phyloP scores from a whole-genome alignment of 805 yeast genomes.

The Isabelozyma rhagii region DNA sequence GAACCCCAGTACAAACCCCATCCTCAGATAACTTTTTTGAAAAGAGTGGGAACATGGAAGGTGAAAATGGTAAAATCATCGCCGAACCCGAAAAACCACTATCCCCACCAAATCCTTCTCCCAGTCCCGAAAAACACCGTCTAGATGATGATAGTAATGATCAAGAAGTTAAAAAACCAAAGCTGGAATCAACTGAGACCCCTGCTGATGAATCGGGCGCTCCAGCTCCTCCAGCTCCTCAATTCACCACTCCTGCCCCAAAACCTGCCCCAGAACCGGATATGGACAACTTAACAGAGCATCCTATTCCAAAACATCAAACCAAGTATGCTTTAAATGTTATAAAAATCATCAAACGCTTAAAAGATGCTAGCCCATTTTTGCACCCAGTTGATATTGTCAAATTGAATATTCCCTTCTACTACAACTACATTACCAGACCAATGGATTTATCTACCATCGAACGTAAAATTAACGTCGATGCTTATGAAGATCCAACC shows the following conservation, averaged over 20 bases:
- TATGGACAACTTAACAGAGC: conserved; percentile 59
- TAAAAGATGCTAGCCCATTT: conserved; percentile 92
- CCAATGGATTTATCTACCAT: conserved; percentile 96
- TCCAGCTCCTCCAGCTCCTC: conserved; percentile 8
- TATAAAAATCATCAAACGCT: conserved; percentile 80
- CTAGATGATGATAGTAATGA: conserved; percentile 22
- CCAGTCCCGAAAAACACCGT: conserved; percentile 36
- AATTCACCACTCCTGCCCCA: conserved; percentile 57
- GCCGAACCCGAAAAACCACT: conserved; percentile 33
- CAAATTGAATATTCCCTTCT: conserved; percentile 85
- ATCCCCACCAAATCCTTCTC: conserved; percentile 46
- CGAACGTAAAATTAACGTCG: conserved; percentile 68
- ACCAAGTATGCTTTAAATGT: conserved; percentile 73
- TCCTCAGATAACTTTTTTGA: conserved; percentile 28
- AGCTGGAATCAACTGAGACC: conserved; percentile 4
- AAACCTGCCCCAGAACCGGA: conserved; percentile 73
- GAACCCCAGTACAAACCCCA: conserved; percentile 39
- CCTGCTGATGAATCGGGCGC: conserved; percentile 4
- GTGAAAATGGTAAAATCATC: neutral
- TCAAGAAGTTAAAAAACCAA: conserved; percentile 15
- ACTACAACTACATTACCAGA: conserved; percentile 73
- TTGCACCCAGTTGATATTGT: conserved; percentile 85
- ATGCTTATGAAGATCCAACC: conserved; percentile 70
- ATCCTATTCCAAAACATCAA: conserved; percentile 82
- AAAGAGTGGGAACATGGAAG: conserved; percentile 13